phyloP scores from a whole-genome alignment of 768 basidiomycete genomes.

The Paxillus involutus region DNA sequence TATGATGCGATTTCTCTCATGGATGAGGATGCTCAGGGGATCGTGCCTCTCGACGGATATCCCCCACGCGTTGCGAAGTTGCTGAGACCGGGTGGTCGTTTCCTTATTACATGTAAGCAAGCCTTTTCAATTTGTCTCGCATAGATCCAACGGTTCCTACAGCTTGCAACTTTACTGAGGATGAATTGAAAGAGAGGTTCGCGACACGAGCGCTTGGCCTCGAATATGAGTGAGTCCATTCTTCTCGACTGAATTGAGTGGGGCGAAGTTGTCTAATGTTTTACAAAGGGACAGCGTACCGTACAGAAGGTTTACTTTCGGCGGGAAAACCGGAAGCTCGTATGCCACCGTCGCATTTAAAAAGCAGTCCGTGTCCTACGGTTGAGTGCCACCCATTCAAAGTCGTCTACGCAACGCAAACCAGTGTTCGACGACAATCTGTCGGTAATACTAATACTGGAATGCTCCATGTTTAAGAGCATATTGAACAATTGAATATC shows the following conservation, averaged over 20 bases:
- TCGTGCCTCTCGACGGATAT: slow-evolving; percentile 56
- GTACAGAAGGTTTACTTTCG: slow-evolving; percentile 73
- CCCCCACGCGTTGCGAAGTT: slow-evolving; percentile 54
- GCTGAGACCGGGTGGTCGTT: slow-evolving; percentile 65
- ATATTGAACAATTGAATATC: too few relatives aligned
- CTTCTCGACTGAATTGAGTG: not conserved
- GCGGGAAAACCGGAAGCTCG: slow-evolving; percentile 72
- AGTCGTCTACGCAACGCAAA: too few relatives aligned
- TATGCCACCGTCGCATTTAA: slow-evolving; percentile 74
- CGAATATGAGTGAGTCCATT: slow-evolving; percentile 56
- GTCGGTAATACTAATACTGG: too few relatives aligned
- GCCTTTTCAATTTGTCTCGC: not conserved
- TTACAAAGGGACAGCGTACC: slow-evolving; percentile 62
- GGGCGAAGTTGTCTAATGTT: not conserved
- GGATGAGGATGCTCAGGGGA: slow-evolving; percentile 53
- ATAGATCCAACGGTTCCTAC: not conserved
- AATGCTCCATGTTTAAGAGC: too few relatives aligned
- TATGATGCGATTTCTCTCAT: slow-evolving; percentile 83
- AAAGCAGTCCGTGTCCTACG: slow-evolving; percentile 23
- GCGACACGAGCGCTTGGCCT: slow-evolving; percentile 47
- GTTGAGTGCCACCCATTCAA: not conserved
- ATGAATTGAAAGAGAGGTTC: slow-evolving; percentile 63
- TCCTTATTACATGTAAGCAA: slow-evolving; percentile 77
- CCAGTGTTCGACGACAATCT: too few relatives aligned
- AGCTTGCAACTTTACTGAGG: slow-evolving; percentile 87